phyloP scores from a whole-genome alignment of 1,139 yeast species.

The Spencermartinsiella ligniputridi region DNA sequence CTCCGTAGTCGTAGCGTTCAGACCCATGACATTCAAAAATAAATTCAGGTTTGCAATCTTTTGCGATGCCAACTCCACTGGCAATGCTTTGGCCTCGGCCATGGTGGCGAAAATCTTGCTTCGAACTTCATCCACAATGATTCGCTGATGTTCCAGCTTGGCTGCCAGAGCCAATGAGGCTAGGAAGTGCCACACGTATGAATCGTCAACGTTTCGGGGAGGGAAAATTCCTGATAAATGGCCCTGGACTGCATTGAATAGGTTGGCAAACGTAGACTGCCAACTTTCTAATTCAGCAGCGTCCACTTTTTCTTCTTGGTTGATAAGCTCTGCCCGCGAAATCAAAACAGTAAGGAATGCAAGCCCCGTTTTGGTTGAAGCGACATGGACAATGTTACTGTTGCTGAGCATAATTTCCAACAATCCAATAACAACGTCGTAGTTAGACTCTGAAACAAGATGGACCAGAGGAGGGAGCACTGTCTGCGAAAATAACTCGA shows the following conservation, averaged over 20 bases:
- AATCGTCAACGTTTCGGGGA: conserved; percentile 63
- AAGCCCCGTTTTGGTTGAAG: conserved; percentile 81
- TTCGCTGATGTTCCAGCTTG: conserved; percentile 86
- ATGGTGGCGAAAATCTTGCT: conserved; percentile 90
- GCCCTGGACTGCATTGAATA: conserved; percentile 77
- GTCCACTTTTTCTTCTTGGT: conserved; percentile 61
- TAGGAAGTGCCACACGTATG: conserved; percentile 95
- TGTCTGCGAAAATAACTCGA: conserved; percentile 76
- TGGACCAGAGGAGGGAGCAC: conserved; percentile 83
- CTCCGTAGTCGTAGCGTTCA: conserved; percentile 64
- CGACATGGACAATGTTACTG: conserved; percentile 56
- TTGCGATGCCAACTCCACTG: conserved; percentile 48
- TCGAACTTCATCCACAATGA: conserved; percentile 90
- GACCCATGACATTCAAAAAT: conserved; percentile 94
- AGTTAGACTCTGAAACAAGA: conserved; percentile 76
- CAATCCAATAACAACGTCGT: conserved; percentile 78
- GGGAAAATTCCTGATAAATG: conserved; percentile 81
- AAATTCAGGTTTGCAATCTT: conserved; percentile 80
- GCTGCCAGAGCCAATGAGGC: conserved; percentile 95
- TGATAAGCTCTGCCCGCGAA: conserved; percentile 87
- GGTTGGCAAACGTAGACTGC: conserved; percentile 76
- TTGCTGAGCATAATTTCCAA: conserved; percentile 68
- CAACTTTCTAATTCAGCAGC: conserved; percentile 61
- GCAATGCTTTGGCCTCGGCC: conserved; percentile 69
- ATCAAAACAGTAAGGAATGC: conserved; percentile 82